Conservation (phyloP, 2,329 filamentous ascomycete genomes). For the Lasiodiplodia sp. region DNA sequence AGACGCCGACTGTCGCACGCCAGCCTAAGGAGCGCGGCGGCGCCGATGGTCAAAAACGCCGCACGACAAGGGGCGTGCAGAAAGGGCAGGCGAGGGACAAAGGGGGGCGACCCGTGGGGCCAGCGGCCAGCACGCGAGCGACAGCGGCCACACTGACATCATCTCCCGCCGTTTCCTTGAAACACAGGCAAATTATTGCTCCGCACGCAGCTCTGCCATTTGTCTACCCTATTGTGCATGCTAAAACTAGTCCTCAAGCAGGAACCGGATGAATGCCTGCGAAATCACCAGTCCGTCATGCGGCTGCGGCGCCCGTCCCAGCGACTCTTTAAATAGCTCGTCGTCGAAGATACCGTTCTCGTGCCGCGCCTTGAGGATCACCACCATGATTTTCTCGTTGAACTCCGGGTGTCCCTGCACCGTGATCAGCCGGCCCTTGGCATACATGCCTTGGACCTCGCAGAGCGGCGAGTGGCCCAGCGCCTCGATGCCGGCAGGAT, state of each 20-base stretch:
- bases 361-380: conserved; percentile 71
- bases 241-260: conserved; percentile 61
- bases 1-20: background rate
- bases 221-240: conserved; percentile 1
- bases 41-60: conserved; percentile 15
- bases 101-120: conserved; percentile 3
- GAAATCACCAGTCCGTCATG: conserved; percentile 85
- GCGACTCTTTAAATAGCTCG: conserved; percentile 71
- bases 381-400: conserved; percentile 71
- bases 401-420: conserved; percentile 92
- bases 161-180: conserved; percentile 20
- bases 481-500: conserved; percentile 67
- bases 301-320: conserved; percentile 68
- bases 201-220: conserved; percentile 15
- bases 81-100: conserved; percentile 19
- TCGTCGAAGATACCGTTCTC: conserved; percentile 73
- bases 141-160: conserved; percentile 9
- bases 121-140: background rate
- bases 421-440: conserved; percentile 70
- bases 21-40: background rate
- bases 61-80: conserved; percentile 17
- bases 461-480: conserved; percentile 73
- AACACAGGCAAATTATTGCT: conserved; percentile 14
- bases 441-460: conserved; percentile 81
- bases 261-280: conserved; percentile 77